Evolutionary conservation across 2,329 filamentous ascomycete genomes (phyloP).

Genomic region (Stemphylium lycopersici): DNA sequence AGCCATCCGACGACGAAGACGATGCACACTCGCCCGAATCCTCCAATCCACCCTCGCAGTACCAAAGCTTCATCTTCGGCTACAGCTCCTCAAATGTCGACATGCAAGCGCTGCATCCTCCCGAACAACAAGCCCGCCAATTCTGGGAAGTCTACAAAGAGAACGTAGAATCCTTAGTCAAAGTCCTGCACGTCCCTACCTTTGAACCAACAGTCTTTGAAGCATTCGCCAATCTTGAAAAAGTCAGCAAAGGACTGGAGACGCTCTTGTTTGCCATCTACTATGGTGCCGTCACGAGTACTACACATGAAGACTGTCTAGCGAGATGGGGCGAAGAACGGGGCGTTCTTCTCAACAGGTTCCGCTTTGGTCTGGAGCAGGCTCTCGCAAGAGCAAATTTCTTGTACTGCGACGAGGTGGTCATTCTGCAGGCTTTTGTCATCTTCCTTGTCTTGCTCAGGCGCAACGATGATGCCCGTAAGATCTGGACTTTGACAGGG

Average conservation of each 20-base stretch:
- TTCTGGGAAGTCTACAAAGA: conserved; percentile 76
- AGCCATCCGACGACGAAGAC: conserved; percentile 66
- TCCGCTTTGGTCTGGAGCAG: conserved; percentile 69
- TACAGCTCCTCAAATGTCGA: conserved; percentile 75
- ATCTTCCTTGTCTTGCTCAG: conserved; percentile 65
- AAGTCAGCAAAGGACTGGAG: conserved; percentile 64
- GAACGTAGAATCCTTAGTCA: conserved; percentile 75
- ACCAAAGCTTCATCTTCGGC: conserved; percentile 75
- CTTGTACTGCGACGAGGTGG: conserved; percentile 65
- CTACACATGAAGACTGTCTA: conserved; percentile 56
- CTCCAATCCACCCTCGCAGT: conserved; percentile 54
- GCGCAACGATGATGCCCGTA: conserved; percentile 57
- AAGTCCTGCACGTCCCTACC: conserved; percentile 73
- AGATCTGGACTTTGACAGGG: conserved; percentile 65
- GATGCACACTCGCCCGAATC: conserved; percentile 53
- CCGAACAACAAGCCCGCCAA: conserved; percentile 65
- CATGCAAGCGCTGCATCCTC: conserved; percentile 68
- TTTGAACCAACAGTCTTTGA: conserved; percentile 66
- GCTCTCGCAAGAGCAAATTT: conserved; percentile 68
- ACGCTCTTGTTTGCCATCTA: conserved; percentile 68
- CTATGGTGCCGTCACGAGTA: conserved; percentile 62
- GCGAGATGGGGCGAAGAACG: conserved; percentile 60
- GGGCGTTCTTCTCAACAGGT: conserved; percentile 57
- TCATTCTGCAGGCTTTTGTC: conserved; percentile 67
- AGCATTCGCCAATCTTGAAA: conserved; percentile 65